These are phyloP conservation scores for Hypoxylon perforatum DNA, from an alignment of 495 filamentous ascomycete genomes.

Conservation along the genomic window DNA sequence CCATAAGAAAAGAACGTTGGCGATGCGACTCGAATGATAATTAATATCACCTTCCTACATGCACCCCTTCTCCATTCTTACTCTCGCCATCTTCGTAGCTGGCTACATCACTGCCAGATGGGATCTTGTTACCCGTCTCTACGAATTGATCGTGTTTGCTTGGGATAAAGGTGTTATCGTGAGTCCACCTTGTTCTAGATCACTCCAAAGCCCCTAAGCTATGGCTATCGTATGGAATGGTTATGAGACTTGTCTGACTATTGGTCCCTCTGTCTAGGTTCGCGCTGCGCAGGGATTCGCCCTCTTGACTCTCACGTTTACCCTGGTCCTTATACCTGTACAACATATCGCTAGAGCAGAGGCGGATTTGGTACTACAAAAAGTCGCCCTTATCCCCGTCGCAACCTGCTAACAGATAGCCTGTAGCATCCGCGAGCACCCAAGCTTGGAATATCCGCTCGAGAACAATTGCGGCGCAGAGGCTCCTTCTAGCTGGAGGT, in stretches of 20 bases:
- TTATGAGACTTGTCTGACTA: constrained; percentile 8
- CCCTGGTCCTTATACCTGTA: constrained; percentile 59
- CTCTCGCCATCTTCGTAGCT: constrained; percentile 96
- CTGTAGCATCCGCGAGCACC: constrained; percentile 84
- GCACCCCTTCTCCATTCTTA: constrained; percentile 95
- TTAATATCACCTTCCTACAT: constrained; percentile 60
- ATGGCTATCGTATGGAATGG: too few species aligned
- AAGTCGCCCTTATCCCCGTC: background rate
- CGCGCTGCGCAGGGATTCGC: constrained; percentile 58
- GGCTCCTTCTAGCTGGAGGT: constrained; percentile 82
- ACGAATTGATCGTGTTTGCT: constrained; percentile 95
- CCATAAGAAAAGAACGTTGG: constrained; percentile 16
- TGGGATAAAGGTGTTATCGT: constrained; percentile 99
- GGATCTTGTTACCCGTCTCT: constrained; percentile 94
- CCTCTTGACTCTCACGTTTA: constrained; percentile 54
- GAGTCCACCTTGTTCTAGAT: constrained; percentile 50
- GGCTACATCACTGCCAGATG: constrained; percentile 99
- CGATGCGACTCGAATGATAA: constrained; percentile 43
- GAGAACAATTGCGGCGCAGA: constrained; percentile 92
- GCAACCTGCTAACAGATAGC: constrained; percentile 14
- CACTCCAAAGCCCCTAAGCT: background rate
- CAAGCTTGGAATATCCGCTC: constrained; percentile 86
- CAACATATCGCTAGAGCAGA: constrained; percentile 59
- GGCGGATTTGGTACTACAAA: constrained; percentile 53
- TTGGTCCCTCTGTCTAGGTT: constrained; percentile 43